phyloP scores from a whole-genome alignment of 352 stramenopile genomes.

The Phytophthora macrochlamydospora region DNA sequence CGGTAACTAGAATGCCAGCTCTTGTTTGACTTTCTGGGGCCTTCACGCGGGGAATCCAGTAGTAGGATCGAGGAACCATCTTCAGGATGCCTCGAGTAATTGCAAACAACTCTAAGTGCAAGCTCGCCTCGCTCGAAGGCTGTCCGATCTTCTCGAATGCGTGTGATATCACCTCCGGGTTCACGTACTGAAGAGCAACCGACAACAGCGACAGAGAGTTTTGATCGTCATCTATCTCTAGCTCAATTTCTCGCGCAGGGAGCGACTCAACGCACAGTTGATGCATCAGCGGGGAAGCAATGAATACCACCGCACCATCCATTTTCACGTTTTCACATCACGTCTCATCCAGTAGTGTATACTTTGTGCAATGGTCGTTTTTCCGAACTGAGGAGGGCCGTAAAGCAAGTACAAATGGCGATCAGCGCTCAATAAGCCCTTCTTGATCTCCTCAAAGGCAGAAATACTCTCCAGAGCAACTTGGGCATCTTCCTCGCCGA shows the following conservation, averaged over 20 bases:
- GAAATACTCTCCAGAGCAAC: background rate
- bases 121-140: conserved; percentile 1
- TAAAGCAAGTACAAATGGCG: conserved; percentile 17
- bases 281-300: conserved; percentile 4
- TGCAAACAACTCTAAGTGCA: background rate
- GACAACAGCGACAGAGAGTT: conserved; percentile 2
- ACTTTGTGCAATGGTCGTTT: conserved; percentile 26
- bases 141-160: conserved; percentile 10
- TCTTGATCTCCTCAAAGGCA: conserved; percentile 5
- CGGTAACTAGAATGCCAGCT: conserved; percentile 1
- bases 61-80: background rate
- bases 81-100: background rate
- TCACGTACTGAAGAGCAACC: conserved; percentile 5
- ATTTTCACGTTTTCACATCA: background rate
- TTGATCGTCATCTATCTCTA: conserved; percentile 1
- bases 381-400: conserved; percentile 27
- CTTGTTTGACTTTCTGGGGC: conserved; percentile 2
- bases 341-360: conserved; percentile 13
- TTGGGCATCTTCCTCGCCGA: no score
- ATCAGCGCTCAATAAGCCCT: background rate
- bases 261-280: conserved; percentile 12
- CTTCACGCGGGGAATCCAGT: background rate
- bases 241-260: conserved; percentile 8
- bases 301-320: conserved; percentile 7
- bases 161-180: conserved; percentile 5